These are phyloP conservation scores for Suaeda aralocaspica DNA, from an alignment of 148 eudicot species.

Conservation along the genomic window DNA sequence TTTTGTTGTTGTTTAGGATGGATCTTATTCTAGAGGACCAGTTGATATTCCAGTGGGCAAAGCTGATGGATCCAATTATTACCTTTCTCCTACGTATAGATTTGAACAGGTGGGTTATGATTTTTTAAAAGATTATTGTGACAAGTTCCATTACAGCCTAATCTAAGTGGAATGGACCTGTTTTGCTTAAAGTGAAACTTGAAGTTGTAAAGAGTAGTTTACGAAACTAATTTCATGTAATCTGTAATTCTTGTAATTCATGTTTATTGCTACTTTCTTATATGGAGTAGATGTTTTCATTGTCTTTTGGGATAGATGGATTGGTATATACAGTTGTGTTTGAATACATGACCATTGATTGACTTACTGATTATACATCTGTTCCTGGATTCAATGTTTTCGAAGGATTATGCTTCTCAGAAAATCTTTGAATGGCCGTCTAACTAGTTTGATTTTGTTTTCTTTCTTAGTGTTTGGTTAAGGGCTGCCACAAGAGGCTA, in stretches of 20 bases:
- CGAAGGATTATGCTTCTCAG: background rate
- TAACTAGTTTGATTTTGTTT: conserved; percentile 16
- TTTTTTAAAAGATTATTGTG: no score
- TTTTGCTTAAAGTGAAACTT: background rate
- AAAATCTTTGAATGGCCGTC: background rate
- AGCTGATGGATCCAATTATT: conserved; percentile 59
- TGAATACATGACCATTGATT: background rate
- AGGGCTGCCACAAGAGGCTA: conserved; percentile 96
- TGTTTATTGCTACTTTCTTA: background rate
- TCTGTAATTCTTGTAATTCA: background rate
- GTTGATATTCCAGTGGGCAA: conserved; percentile 86
- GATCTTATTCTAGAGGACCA: conserved; percentile 98
- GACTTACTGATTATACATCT: background rate
- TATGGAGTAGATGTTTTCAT: background rate
- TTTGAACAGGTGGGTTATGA: conserved; percentile 83
- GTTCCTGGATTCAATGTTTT: background rate
- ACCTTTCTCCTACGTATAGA: conserved; percentile 76
- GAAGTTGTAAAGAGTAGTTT: background rate
- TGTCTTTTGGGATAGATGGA: background rate
- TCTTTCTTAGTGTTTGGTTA: conserved; percentile 79
- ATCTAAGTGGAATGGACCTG: no score
- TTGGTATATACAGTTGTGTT: background rate
- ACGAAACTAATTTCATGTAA: background rate
- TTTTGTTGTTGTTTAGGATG: conserved; percentile 81
- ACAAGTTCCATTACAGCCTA: no score